Percentiles rank a stretch among this genome's conserved stretches.
These are phyloP conservation scores for Cymbidium sinense DNA, from an alignment of 106 monocot species.

Conservation along the genomic window DNA sequence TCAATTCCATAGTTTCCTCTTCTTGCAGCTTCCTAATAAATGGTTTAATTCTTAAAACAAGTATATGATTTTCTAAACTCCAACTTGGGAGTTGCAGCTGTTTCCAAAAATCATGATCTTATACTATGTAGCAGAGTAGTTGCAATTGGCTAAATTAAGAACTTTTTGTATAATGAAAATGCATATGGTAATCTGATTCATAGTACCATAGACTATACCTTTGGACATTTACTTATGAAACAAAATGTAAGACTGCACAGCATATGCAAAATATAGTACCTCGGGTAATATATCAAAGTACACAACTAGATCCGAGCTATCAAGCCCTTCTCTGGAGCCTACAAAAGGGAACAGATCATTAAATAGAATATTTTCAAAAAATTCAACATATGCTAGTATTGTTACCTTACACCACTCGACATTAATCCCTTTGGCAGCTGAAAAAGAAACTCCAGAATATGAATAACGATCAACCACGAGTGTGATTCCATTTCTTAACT, in stretches of 20 bases:
- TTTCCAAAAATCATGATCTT: neutral
- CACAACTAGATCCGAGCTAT: slow-evolving; percentile 86
- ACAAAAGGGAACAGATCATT: slow-evolving; percentile 7
- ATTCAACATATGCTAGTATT: neutral
- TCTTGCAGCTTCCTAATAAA: slow-evolving; percentile 77
- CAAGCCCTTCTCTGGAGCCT: slow-evolving; percentile 88
- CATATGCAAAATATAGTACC: slow-evolving; percentile 25
- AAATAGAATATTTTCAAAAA: neutral
- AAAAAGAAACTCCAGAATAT: slow-evolving; percentile 95
- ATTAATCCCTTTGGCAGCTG: slow-evolving; percentile 88
- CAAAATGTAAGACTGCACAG: neutral
- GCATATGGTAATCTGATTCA: neutral
- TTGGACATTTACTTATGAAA: neutral
- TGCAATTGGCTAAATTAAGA: neutral
- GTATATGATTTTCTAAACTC: neutral
- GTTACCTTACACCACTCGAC: slow-evolving; percentile 93
- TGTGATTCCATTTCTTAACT: slow-evolving; percentile 70
- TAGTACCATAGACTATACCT: neutral
- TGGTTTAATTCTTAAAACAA: neutral
- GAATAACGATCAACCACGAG: slow-evolving; percentile 91
- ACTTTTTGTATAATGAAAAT: neutral
- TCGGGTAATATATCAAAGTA: slow-evolving; percentile 83
- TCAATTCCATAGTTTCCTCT: slow-evolving; percentile 91
- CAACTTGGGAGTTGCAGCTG: neutral
- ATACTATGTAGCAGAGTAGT: neutral